These are phyloP conservation scores for Annulohypoxylon maeteangense DNA, from an alignment of 495 filamentous ascomycete genomes.

Conservation along the genomic window DNA sequence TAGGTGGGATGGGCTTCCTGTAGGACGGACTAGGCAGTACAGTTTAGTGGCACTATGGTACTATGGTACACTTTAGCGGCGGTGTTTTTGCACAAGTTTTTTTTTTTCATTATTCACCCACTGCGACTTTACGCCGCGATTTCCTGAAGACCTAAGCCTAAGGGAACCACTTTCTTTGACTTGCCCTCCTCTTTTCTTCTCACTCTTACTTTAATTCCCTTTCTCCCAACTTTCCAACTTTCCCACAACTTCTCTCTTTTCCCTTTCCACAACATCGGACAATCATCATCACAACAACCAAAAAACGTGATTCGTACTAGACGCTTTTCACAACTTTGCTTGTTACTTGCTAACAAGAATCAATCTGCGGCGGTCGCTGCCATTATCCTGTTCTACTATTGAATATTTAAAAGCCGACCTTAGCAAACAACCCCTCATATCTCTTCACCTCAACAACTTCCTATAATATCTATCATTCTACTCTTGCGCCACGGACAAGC, in stretches of 20 bases:
- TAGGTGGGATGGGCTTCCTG: slow-evolving; percentile 37
- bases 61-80: background rate
- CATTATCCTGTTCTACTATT: slow-evolving; percentile 10
- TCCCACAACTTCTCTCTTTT: slow-evolving; percentile 25
- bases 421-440: background rate
- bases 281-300: slow-evolving; percentile 8
- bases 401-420: slow-evolving; percentile 10
- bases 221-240: slow-evolving; percentile 14
- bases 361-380: slow-evolving; percentile 21
- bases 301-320: slow-evolving; percentile 10
- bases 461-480: background rate
- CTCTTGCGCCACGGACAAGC: background rate
- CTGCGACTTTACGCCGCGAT: slow-evolving; percentile 22
- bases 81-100: slow-evolving; percentile 29
- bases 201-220: slow-evolving; percentile 15
- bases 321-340: slow-evolving; percentile 14
- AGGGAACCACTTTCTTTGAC: slow-evolving; percentile 31
- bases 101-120: slow-evolving; percentile 7
- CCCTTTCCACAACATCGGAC: slow-evolving; percentile 2
- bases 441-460: background rate
- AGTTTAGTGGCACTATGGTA: slow-evolving; percentile 4
- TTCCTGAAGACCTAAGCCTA: slow-evolving; percentile 10
- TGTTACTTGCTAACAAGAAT: slow-evolving; percentile 30
- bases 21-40: background rate
- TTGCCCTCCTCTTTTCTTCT: slow-evolving; percentile 36